Percentiles rank a stretch among this genome's conserved stretches.
phyloP scores from a whole-genome alignment of 495 filamentous ascomycete genomes.

The Annulohypoxylon moriforme region DNA sequence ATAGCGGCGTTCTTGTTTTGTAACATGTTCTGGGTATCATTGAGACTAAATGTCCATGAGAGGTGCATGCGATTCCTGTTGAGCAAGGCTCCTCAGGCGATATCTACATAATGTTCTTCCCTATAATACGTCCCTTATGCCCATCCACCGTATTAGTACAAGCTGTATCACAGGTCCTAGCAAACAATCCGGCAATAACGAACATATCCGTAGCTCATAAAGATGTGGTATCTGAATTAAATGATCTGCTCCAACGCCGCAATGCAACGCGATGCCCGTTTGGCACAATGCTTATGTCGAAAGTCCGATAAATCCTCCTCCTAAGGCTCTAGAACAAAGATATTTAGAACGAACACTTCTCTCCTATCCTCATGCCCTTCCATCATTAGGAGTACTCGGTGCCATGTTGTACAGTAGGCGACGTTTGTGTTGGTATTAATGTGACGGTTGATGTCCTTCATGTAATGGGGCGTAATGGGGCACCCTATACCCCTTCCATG shows the following conservation, averaged over 20 bases:
- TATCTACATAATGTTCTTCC: not conserved
- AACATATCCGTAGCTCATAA: constrained; percentile 6
- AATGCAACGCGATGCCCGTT: constrained; percentile 15
- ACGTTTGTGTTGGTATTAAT: not conserved
- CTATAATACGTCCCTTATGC: not conserved
- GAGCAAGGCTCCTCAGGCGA: not conserved
- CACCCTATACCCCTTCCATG: constrained; percentile 51
- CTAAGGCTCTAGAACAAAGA: not conserved
- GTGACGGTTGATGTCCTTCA: not conserved
- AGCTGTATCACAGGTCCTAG: not conserved
- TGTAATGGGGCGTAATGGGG: constrained; percentile 1
- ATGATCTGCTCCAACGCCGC: constrained; percentile 18
- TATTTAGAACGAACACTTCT: not conserved
- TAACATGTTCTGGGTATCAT: constrained; percentile 10
- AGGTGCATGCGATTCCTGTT: not conserved
- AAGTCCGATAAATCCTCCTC: not conserved
- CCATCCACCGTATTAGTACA: not conserved
- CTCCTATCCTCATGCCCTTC: not conserved
- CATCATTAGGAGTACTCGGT: not conserved
- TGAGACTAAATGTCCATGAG: not conserved
- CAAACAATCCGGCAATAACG: not conserved
- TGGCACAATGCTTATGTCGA: constrained; percentile 25
- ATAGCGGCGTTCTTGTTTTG: constrained; percentile 10
- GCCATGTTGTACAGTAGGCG: not conserved
- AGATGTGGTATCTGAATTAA: constrained; percentile 29